Percentiles rank a stretch among this genome's conserved stretches.
Evolutionary conservation across 352 stramenopile genomes (phyloP).

Genomic region (Pythium phragmitis): DNA sequence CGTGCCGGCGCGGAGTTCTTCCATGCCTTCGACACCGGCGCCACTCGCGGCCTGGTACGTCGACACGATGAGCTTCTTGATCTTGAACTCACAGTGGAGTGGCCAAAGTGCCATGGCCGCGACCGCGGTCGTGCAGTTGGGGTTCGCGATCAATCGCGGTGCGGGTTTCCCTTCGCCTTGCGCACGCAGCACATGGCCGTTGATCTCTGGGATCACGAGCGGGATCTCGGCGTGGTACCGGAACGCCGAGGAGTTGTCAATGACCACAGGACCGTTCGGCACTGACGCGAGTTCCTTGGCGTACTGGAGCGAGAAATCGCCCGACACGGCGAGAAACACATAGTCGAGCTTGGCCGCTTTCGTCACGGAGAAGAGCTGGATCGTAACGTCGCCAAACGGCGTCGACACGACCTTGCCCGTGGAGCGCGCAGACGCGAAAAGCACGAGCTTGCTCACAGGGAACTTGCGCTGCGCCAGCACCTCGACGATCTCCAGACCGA

Average conservation of each 20-base stretch:
- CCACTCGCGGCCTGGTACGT: conserved; percentile 95
- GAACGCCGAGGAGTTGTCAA: conserved; percentile 99
- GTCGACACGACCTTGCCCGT: conserved; percentile 90
- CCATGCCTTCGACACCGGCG: conserved; percentile 92
- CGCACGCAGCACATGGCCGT: conserved; percentile 80
- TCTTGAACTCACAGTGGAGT: conserved; percentile 94
- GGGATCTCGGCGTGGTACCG: conserved; percentile 90
- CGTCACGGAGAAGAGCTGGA: conserved; percentile 95
- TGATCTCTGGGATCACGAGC: conserved; percentile 96
- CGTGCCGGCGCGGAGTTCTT: conserved; percentile 92
- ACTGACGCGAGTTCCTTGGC: conserved; percentile 87
- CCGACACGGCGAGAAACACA: conserved; percentile 96
- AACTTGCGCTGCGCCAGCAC: conserved; percentile 88
- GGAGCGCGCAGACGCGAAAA: conserved; percentile 94
- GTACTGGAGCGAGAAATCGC: conserved; percentile 96
- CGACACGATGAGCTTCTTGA: conserved; percentile 96
- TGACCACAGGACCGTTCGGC: conserved; percentile 91
- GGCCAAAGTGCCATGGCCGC: conserved; percentile 97
- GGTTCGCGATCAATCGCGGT: conserved; percentile 97
- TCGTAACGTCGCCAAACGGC: conserved; percentile 91
- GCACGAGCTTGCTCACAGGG: conserved; percentile 89
- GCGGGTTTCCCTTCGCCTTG: conserved; percentile 36
- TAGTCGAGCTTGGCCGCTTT: conserved; percentile 93
- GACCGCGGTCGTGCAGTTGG: conserved; percentile 98
- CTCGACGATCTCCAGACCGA: conserved; percentile 96